Conservation (phyloP, 2,329 filamentous ascomycete genomes). For the Colletotrichum lentis region DNA sequence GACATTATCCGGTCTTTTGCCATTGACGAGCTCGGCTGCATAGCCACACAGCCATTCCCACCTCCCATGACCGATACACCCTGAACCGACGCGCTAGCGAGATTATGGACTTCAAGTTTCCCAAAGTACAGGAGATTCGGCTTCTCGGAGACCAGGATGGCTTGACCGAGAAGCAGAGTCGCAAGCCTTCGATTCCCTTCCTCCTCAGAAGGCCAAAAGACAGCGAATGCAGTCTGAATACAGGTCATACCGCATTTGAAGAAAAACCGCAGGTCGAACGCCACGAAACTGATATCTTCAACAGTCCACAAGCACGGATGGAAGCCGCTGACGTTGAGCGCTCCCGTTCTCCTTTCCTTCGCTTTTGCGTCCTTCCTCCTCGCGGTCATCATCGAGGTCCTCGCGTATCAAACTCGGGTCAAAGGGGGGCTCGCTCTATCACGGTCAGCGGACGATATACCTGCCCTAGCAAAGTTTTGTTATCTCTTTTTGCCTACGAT, state of each 20-base stretch:
- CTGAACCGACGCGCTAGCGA: not conserved
- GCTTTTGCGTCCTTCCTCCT: constrained; percentile 50
- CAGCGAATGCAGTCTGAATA: constrained; percentile 18
- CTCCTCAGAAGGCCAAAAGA: constrained; percentile 3
- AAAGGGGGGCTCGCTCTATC: constrained; percentile 53
- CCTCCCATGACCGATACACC: not conserved
- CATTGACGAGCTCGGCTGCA: not conserved
- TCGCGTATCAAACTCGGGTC: constrained; percentile 51
- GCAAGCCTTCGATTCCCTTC: constrained; percentile 3
- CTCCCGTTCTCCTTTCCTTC: constrained; percentile 50
- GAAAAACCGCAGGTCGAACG: not conserved
- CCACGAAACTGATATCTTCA: not conserved
- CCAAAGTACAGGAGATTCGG: constrained; percentile 4
- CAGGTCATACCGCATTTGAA: not conserved
- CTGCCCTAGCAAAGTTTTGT: constrained; percentile 46
- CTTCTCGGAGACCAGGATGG: not conserved
- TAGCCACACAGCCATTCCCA: not conserved
- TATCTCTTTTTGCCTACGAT: constrained; percentile 65
- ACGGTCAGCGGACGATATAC: constrained; percentile 44
- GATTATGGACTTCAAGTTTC: constrained; percentile 10
- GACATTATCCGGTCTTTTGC: not conserved
- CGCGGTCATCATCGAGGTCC: constrained; percentile 54
- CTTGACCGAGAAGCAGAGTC: constrained; percentile 1
- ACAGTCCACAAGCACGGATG: constrained; percentile 42
- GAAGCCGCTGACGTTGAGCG: constrained; percentile 50